Evolutionary conservation across 169 alveolate genomes (phyloP).

Genomic region (Sarcocystis neurona): DNA sequence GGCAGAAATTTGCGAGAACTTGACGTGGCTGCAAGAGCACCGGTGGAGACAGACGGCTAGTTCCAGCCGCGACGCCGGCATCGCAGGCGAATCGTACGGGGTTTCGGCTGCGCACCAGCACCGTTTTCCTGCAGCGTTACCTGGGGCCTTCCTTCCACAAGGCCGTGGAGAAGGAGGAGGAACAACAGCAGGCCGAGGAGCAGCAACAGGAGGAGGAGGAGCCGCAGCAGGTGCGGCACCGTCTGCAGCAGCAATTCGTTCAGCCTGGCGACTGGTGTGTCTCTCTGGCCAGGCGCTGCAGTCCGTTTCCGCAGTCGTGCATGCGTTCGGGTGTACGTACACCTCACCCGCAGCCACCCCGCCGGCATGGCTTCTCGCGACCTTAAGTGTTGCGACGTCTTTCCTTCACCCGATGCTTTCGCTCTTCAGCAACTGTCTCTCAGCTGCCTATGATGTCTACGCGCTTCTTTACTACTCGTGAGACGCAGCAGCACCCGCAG

Average conservation of each 20-base stretch:
- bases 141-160: constrained; percentile 1
- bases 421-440: constrained; percentile 28
- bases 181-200: too few relatives aligned
- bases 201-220: too few relatives aligned
- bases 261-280: constrained; percentile 14
- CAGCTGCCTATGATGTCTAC: constrained; percentile 37
- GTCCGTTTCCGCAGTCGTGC: constrained; percentile 41
- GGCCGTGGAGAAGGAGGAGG: too few relatives aligned
- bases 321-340: constrained; percentile 48
- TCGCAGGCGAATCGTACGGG: too few relatives aligned
- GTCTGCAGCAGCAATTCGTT: too few relatives aligned
- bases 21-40: not conserved
- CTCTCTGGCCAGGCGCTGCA: constrained; percentile 35
- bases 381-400: constrained; percentile 12
- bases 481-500: not conserved
- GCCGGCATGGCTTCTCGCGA: constrained; percentile 19
- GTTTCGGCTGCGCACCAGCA: too few relatives aligned
- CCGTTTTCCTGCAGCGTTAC: not conserved
- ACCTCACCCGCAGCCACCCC: constrained; percentile 14
- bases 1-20: not conserved
- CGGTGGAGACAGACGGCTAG: too few relatives aligned
- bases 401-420: constrained; percentile 36
- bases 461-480: constrained; percentile 11
- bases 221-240: too few relatives aligned
- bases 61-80: too few relatives aligned